phyloP scores from a whole-genome alignment of 768 basidiomycete genomes.

The Pulveroboletus frians region DNA sequence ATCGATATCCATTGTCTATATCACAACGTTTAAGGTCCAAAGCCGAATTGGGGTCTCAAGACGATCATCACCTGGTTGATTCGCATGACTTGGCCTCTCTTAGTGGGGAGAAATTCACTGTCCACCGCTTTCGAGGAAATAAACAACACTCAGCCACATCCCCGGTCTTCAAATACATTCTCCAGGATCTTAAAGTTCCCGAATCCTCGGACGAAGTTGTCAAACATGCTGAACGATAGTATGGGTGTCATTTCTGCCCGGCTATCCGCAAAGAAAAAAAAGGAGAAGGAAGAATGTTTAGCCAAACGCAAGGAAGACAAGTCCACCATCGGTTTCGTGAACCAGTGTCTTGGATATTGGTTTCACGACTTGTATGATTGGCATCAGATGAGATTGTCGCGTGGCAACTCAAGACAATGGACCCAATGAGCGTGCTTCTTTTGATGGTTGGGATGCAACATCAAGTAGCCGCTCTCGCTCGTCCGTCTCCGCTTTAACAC shows the following conservation, averaged over 20 bases:
- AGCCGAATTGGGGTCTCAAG: slow-evolving; percentile 31
- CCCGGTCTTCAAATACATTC: slow-evolving; percentile 16
- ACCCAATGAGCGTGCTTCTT: slow-evolving; percentile 29
- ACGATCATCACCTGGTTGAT: slow-evolving; percentile 39
- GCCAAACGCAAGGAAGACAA: slow-evolving; percentile 30
- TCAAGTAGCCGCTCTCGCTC: slow-evolving; percentile 23
- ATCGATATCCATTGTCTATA: slow-evolving; percentile 27
- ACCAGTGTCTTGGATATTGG: slow-evolving; percentile 17
- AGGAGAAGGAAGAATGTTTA: slow-evolving; percentile 27
- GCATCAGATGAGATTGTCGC: slow-evolving; percentile 38
- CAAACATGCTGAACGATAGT: slow-evolving; percentile 25
- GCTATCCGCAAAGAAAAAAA: slow-evolving; percentile 30
- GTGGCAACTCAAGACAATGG: not conserved
- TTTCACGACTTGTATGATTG: not conserved
- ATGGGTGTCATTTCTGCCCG: slow-evolving; percentile 31
- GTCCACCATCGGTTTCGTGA: slow-evolving; percentile 35
- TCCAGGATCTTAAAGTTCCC: slow-evolving; percentile 30
- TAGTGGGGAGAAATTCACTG: slow-evolving; percentile 24
- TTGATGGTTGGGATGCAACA: slow-evolving; percentile 41
- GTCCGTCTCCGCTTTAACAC: not conserved
- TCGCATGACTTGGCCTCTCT: slow-evolving; percentile 44
- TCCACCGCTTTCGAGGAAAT: slow-evolving; percentile 20
- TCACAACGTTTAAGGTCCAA: not conserved
- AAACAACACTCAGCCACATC: slow-evolving; percentile 20
- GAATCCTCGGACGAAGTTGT: slow-evolving; percentile 23